A percentile compares a stretch with the other conserved stretches of the same genome.
Conservation (phyloP, 2,329 filamentous ascomycete species). For the Trichoderma sp. region DNA sequence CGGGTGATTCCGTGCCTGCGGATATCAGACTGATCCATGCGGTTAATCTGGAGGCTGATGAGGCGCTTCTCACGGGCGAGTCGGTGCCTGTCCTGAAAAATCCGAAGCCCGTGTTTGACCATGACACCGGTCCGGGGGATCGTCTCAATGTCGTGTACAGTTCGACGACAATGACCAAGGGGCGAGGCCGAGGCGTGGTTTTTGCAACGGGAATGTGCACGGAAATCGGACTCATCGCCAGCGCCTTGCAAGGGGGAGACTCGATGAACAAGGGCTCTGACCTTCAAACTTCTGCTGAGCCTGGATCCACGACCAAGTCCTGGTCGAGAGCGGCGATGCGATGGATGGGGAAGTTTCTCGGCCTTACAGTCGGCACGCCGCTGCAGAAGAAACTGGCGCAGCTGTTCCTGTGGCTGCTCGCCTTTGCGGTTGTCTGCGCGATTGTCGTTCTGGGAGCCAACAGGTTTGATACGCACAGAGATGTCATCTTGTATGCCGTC, state of each 20-base stretch:
- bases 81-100: constrained; percentile 57
- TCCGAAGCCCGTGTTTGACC: constrained; percentile 44
- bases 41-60: constrained; percentile 65
- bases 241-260: constrained; percentile 37
- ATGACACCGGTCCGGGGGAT: constrained; percentile 49
- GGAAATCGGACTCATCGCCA: constrained; percentile 60
- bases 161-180: constrained; percentile 58
- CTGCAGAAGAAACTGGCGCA: constrained; percentile 68
- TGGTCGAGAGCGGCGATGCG: constrained; percentile 25
- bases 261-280: background rate
- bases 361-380: constrained; percentile 61
- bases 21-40: constrained; percentile 55
- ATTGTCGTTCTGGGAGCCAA: constrained; percentile 46
- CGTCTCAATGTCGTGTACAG: constrained; percentile 60
- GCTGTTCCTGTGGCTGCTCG: constrained; percentile 66
- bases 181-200: constrained; percentile 59
- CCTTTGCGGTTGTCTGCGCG: constrained; percentile 50
- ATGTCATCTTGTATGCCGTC: constrained; percentile 45
- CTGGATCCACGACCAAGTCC: background rate
- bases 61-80: constrained; percentile 62
- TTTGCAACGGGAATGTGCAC: constrained; percentile 60
- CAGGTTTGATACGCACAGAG: constrained; percentile 40
- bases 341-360: constrained; percentile 47
- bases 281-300: background rate
- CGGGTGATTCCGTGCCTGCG: constrained; percentile 58